These are phyloP conservation scores for Vigna hirtella DNA, from an alignment of 306 rosid species.

Conservation along the genomic window DNA sequence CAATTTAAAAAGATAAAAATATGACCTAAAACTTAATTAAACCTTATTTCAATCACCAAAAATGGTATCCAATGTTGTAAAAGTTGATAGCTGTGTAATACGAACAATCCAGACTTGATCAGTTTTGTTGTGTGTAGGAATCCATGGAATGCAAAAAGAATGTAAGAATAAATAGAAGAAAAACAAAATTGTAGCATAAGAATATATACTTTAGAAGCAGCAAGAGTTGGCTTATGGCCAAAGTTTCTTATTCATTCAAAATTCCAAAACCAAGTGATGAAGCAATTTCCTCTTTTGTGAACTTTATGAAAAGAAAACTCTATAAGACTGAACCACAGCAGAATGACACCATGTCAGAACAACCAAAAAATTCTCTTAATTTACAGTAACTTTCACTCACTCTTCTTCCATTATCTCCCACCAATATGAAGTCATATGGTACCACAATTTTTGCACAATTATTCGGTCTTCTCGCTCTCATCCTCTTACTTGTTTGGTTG, in stretches of 20 bases:
- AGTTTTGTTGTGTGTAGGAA: no score
- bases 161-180: not conserved
- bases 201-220: slow-evolving; percentile 48
- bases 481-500: slow-evolving; percentile 85
- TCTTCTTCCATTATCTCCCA: not conserved
- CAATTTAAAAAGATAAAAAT: no score
- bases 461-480: slow-evolving; percentile 69
- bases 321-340: slow-evolving; percentile 50
- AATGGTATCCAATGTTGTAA: no score
- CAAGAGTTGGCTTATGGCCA: slow-evolving; percentile 39
- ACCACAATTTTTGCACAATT: slow-evolving; percentile 66
- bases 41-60: no score
- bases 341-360: slow-evolving; percentile 38
- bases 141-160: no score
- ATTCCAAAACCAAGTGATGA: slow-evolving; percentile 80
- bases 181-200: slow-evolving; percentile 17
- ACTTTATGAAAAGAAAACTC: slow-evolving; percentile 39
- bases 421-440: slow-evolving; percentile 35
- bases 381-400: not conserved
- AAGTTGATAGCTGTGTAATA: no score
- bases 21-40: no score
- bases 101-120: no score
- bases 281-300: slow-evolving; percentile 63
- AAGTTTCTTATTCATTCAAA: slow-evolving; percentile 56
- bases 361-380: slow-evolving; percentile 1